phyloP scores from a whole-genome alignment of 345 rosid species.

The Pelargonium nanum region DNA sequence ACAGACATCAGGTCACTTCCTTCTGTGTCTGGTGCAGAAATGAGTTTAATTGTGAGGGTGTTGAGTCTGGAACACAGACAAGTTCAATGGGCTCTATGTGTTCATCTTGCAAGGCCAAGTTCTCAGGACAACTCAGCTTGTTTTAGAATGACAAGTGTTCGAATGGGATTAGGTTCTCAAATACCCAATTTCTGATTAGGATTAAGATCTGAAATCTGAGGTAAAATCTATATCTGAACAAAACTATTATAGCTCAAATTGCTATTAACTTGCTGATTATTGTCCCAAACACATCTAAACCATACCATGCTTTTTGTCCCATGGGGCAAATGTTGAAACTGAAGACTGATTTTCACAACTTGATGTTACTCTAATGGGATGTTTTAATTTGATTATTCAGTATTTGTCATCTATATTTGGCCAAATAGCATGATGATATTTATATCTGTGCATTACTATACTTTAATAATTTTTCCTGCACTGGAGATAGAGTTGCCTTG shows the following conservation, averaged over 20 bases:
- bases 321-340: too few relatives aligned
- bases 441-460: too few relatives aligned
- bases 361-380: too few relatives aligned
- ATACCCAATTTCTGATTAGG: not conserved
- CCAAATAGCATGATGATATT: too few relatives aligned
- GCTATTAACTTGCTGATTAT: not conserved
- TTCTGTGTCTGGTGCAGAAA: conserved; percentile 37
- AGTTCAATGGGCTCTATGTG: conserved; percentile 27
- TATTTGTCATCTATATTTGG: too few relatives aligned
- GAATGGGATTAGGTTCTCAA: not conserved
- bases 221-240: too few relatives aligned
- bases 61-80: conserved; percentile 18
- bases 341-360: too few relatives aligned
- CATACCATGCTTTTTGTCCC: not conserved
- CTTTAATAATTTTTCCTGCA: too few relatives aligned
- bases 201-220: not conserved
- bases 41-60: conserved; percentile 21
- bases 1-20: conserved; percentile 18
- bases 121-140: conserved; percentile 21
- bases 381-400: too few relatives aligned
- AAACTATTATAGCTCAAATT: not conserved
- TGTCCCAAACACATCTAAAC: too few relatives aligned
- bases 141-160: conserved; percentile 10
- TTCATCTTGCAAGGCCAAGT: conserved; percentile 32
- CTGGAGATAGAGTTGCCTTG: too few relatives aligned